Base-by-base conservation (phyloP, 176 grass and related monocot species). In the Ensete glaucum region DNA sequence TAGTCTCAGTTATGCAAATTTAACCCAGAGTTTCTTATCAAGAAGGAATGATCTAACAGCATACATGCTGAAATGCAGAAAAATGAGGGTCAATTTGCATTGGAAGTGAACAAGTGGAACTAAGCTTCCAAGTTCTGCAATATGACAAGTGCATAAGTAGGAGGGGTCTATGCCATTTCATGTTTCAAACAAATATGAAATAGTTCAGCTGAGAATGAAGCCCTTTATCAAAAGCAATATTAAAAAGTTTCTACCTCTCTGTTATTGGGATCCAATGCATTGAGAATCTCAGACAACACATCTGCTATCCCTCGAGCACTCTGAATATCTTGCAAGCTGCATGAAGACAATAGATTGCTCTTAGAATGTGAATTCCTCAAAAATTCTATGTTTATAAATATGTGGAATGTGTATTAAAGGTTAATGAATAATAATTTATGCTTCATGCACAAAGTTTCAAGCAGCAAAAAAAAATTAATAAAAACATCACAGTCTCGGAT, bases 221-320 rank as follows among this genome's bases (percentile, higher is more conserved):
- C 7, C 53, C 63, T 51, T 43, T 76, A 23, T 64, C 20, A 87
- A 80, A 79, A 74, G 2, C 82, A 20, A 34, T 20, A 27, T 79
- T 8, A 24, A 8, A 5, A 81, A 71, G 20, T 76, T 64, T 2
- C 82, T 76, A 95, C 96, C 96, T 99, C 88, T 58, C 82, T 84
- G 79, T 99, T 90, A 27, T 80, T 77, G 80, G 90, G 85, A 83
- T 99, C 91, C 64, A 99, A 81, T 53, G 91, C 91, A 91, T 99
- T 95, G 63, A 99, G 82, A 86, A 99, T 99, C 77, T 99, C 96
- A 82, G 90, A 84, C 12, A 99, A 79, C 34, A 99, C 88, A 73
- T 89, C 91, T 64, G 90, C 91, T 79, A 99, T 95, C 69, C 91
- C 96, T 79, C 73, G 81, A 89, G 91, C 96, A 88, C 84, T 94